Percentiles rank a stretch among this genome's conserved stretches.
phyloP scores from a whole-genome alignment of 495 filamentous ascomycete species.

The Margaritispora aquatica region DNA sequence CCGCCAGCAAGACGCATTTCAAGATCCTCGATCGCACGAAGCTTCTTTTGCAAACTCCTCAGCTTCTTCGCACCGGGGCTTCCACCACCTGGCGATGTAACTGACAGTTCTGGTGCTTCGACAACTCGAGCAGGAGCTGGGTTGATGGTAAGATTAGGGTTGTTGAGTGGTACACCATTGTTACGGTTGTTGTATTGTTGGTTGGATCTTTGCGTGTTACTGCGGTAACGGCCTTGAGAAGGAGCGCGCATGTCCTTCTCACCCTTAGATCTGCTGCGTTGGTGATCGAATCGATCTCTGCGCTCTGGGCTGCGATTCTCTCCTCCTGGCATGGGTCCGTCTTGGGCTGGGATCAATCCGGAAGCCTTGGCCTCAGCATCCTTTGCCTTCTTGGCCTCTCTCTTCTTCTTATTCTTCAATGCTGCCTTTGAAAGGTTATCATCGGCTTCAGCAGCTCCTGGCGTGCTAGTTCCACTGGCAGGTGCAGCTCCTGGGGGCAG shows the following conservation, averaged over 20 bases:
- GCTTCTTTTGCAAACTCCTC: constrained; percentile 87
- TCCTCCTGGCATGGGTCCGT: constrained; percentile 28
- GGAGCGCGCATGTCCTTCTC: constrained; percentile 33
- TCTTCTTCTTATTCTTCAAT: constrained; percentile 98
- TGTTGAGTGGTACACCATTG: constrained; percentile 1
- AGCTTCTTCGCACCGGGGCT: constrained; percentile 71
- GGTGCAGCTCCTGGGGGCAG: constrained; percentile 63
- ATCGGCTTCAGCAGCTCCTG: constrained; percentile 58
- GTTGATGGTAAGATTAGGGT: constrained; percentile 17
- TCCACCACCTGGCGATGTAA: constrained; percentile 36
- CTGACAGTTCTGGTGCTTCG: constrained; percentile 38
- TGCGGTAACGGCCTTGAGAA: constrained; percentile 33
- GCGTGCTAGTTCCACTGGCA: constrained; percentile 42
- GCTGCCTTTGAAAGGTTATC: constrained; percentile 79
- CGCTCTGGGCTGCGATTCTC: constrained; percentile 62
- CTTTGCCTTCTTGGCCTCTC: constrained; percentile 90
- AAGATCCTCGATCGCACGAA: constrained; percentile 93
- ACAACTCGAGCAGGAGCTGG: constrained; percentile 12
- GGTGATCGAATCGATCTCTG: constrained; percentile 39
- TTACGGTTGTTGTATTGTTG: constrained; percentile 18
- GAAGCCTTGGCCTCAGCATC: constrained; percentile 55
- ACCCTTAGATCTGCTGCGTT: constrained; percentile 54
- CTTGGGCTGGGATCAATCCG: constrained; percentile 31
- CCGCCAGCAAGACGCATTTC: constrained; percentile 92
- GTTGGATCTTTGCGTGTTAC: constrained; percentile 26